These are phyloP conservation scores for Emydomyces testavorans DNA, from an alignment of 2,329 filamentous ascomycete species.

Conservation along the genomic window DNA sequence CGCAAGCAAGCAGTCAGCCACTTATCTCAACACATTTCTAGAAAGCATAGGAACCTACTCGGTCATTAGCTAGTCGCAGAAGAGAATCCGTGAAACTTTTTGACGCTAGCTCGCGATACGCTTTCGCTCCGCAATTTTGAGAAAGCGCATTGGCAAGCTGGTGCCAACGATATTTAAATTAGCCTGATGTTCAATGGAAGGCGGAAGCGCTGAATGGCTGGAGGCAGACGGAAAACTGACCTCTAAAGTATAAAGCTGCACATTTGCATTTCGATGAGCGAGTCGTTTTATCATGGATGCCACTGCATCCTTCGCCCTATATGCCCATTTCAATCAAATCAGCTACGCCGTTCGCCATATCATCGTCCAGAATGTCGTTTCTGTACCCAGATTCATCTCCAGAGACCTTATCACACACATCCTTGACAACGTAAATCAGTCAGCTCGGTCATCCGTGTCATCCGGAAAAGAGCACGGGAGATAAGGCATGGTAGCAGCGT, in stretches of 20 bases:
- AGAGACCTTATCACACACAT: constrained; percentile 50
- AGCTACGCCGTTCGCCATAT: background rate
- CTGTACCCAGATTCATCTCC: constrained; percentile 40
- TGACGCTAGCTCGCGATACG: constrained; percentile 82
- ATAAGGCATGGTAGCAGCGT: background rate
- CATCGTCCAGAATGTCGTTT: background rate
- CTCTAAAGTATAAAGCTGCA: constrained; percentile 89
- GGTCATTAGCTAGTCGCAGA: constrained; percentile 78
- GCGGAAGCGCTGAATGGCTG: background rate
- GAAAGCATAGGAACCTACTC: constrained; percentile 34
- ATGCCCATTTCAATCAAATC: background rate
- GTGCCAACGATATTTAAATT: background rate
- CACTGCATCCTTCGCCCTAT: constrained; percentile 66
- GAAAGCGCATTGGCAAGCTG: constrained; percentile 81
- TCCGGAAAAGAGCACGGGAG: background rate
- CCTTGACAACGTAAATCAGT: constrained; percentile 27
- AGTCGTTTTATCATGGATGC: constrained; percentile 84
- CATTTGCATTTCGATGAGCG: constrained; percentile 87
- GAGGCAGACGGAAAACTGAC: constrained; percentile 33
- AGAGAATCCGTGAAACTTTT: constrained; percentile 91
- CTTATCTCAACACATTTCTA: background rate
- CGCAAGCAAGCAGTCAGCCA: background rate
- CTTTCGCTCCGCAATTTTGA: constrained; percentile 76
- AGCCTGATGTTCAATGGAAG: background rate
- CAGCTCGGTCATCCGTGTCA: background rate